Base-by-base conservation (phyloP, 371 early-diverging fungal genomes). In the Astathelohania contejeani region DNA sequence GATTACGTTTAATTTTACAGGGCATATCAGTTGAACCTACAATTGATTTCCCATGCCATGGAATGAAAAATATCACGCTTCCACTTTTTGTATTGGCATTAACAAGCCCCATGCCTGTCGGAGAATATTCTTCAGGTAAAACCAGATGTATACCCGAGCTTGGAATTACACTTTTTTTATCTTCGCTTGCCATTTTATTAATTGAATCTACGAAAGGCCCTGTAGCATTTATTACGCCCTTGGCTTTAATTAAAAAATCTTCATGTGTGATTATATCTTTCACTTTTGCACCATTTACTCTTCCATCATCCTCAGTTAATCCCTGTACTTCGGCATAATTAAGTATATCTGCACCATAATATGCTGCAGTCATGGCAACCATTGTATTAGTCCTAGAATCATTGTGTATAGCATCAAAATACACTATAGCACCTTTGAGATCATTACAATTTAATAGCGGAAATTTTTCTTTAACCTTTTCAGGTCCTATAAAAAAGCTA, bases 11-110 rank as follows among this genome's bases (percentile, higher is more conserved):
- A 6, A 87, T 82, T 27, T 78, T 72, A 29, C 86, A 82, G 16
- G 82, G 84, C 19, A 84, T 83, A 69, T 97, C 94, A 18, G 97
- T 97, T 19, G 92, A 90, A 29, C 98, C 98, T n/a, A 88, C 93
- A 66, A 97, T 83, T 26, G 83, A 81, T 71, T 83, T 84, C 27
- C 88, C 90, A 71, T 89, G 83, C 93, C 94, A 97, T 4, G 96
- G 96, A 60, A 97, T 68, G 71, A 97, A 86, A 80, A 93, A 97
- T 53, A 94, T 83, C 27, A 97, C 90, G 67, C 96, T 83, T 14
- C 90, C 90, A 76, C 95, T 94, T 58, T 81, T 82, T 1, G 96
- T 94, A n/a, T 80, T 78, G 10, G 93, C 91, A 73, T 95, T 91
- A 45, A 97, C 66, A 56, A 97, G 74, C 39, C 98, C 98, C 88